phyloP scores from a whole-genome alignment of 2,329 filamentous ascomycete species.

The Alternaria angustiovoidea region DNA sequence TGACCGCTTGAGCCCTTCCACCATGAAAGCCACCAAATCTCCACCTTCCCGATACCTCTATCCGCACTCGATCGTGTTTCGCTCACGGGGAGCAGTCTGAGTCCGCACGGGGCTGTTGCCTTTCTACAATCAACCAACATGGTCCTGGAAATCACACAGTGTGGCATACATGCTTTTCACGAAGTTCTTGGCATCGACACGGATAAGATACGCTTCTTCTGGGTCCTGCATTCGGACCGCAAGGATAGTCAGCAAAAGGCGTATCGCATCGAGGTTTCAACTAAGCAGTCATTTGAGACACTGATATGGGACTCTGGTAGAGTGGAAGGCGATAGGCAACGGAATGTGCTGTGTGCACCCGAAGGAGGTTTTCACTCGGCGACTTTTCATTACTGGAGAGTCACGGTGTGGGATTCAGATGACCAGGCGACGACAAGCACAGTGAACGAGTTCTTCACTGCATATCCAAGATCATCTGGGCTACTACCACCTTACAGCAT shows the following conservation, averaged over 20 bases:
- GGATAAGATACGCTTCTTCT: slow-evolving; percentile 50
- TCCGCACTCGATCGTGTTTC: background rate
- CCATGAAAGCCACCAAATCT: background rate
- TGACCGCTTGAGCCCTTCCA: background rate
- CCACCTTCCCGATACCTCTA: background rate
- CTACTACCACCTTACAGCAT: slow-evolving; percentile 53
- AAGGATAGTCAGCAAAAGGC: slow-evolving; percentile 44
- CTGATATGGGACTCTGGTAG: slow-evolving; percentile 7
- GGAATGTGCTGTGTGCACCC: slow-evolving; percentile 41
- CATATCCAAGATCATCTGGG: slow-evolving; percentile 47
- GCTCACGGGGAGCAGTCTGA: background rate
- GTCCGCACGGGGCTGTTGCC: background rate
- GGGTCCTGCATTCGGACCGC: slow-evolving; percentile 41
- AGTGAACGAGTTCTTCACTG: slow-evolving; percentile 51
- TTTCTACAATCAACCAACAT: slow-evolving; percentile 2
- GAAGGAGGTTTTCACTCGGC: slow-evolving; percentile 49
- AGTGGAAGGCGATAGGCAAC: slow-evolving; percentile 30
- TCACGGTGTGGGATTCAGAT: slow-evolving; percentile 50
- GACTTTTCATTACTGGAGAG: slow-evolving; percentile 49
- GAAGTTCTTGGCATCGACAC: slow-evolving; percentile 53
- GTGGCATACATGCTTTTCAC: slow-evolving; percentile 53
- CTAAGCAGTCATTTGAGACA: background rate
- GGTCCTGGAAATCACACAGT: slow-evolving; percentile 39
- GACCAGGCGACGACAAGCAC: slow-evolving; percentile 33
- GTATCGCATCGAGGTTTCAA: slow-evolving; percentile 2